Evolutionary conservation across 345 rosid species (phyloP).

Genomic region (Boechera divaricarpa): DNA sequence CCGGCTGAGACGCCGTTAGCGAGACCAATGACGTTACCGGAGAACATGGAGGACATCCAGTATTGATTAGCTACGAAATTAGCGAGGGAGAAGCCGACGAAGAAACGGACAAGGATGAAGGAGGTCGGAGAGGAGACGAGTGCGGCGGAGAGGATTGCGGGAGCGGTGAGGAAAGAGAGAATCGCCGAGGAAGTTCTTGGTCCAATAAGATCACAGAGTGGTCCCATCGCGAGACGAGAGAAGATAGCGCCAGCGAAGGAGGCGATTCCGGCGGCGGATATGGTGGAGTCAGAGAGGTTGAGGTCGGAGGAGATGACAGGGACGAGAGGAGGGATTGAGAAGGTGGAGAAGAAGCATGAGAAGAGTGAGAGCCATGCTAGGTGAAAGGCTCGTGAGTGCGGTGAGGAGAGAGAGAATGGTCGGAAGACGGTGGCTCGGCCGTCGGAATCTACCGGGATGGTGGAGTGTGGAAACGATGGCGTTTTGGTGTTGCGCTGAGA

Average conservation of each 20-base stretch:
- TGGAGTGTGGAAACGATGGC: slow-evolving; percentile 9
- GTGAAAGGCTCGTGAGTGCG: slow-evolving; percentile 82
- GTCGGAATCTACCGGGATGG: slow-evolving; percentile 55
- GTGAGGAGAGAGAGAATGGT: slow-evolving; percentile 61
- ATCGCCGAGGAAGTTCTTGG: slow-evolving; percentile 71
- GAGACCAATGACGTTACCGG: slow-evolving; percentile 65
- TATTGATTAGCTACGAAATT: slow-evolving; percentile 90
- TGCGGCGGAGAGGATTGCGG: slow-evolving; percentile 57
- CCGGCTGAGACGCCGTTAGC: slow-evolving; percentile 86
- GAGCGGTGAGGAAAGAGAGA: slow-evolving; percentile 74
- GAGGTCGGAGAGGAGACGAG: slow-evolving; percentile 56
- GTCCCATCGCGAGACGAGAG: slow-evolving; percentile 93
- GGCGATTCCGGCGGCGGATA: slow-evolving; percentile 67
- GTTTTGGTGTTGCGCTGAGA: slow-evolving; percentile 4
- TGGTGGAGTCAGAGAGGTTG: slow-evolving; percentile 54
- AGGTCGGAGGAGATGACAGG: slow-evolving; percentile 74
- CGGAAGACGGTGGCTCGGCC: slow-evolving; percentile 67
- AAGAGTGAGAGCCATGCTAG: slow-evolving; percentile 88
- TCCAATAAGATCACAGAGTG: slow-evolving; percentile 70
- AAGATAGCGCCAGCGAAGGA: slow-evolving; percentile 80
- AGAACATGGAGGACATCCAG: slow-evolving; percentile 94
- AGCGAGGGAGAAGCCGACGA: slow-evolving; percentile 71
- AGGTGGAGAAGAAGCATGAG: slow-evolving; percentile 86
- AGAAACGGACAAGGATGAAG: slow-evolving; percentile 68
- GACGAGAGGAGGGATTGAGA: slow-evolving; percentile 83